Evolutionary conservation across 441 rosid genomes (phyloP).

Genomic region (Croton setiger): DNA sequence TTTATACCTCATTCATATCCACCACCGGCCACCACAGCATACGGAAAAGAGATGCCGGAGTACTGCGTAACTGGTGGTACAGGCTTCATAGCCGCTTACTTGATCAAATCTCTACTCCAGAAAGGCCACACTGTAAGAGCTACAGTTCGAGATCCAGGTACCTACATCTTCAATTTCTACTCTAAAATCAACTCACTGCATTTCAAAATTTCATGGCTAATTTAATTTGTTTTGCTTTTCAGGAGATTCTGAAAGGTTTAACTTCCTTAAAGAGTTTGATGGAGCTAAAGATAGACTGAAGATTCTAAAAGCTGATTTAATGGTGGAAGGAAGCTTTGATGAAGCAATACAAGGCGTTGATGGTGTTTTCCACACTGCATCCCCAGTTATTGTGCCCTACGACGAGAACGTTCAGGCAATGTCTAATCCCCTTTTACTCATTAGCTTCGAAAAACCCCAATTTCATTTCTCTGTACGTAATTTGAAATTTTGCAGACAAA

Average conservation of each 20-base stretch:
- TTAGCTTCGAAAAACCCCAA: neutral
- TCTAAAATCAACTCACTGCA: neutral
- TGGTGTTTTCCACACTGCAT: conserved; percentile 90
- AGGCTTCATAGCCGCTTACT: conserved; percentile 67
- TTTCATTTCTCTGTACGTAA: neutral
- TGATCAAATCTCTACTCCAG: conserved; percentile 56
- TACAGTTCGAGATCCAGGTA: conserved; percentile 75
- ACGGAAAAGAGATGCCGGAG: conserved; percentile 44
- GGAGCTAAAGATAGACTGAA: conserved; percentile 78
- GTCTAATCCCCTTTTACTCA: neutral
- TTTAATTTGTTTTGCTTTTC: neutral
- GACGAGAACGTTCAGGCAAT: conserved; percentile 52
- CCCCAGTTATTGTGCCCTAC: conserved; percentile 65
- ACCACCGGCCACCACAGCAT: neutral
- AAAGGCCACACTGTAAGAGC: conserved; percentile 57
- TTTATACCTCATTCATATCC: too few relatives aligned
- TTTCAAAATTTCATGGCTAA: neutral
- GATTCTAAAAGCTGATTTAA: conserved; percentile 68
- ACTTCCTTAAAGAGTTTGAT: conserved; percentile 45
- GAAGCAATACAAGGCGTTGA: conserved; percentile 64
- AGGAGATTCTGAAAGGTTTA: conserved; percentile 57
- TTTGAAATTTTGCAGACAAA: conserved; percentile 33
- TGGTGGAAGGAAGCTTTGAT: conserved; percentile 70
- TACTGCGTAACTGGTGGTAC: conserved; percentile 87
- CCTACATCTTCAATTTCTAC: neutral